Percentiles rank a stretch among this genome's conserved stretches.
These are phyloP conservation scores for Eutypa lata DNA, from an alignment of 2,329 filamentous ascomycete genomes.

Conservation along the genomic window DNA sequence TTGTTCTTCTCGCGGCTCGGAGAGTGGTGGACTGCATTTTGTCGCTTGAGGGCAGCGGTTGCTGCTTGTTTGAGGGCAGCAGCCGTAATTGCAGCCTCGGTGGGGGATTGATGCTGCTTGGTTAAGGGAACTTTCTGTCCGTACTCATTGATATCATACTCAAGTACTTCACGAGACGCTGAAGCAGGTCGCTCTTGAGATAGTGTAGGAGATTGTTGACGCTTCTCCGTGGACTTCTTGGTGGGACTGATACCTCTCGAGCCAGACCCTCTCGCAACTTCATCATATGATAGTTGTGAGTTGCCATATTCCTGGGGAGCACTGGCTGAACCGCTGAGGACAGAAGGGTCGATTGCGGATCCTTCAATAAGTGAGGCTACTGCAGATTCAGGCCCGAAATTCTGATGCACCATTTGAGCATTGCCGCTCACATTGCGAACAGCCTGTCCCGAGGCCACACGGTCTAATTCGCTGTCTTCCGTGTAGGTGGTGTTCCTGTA, in stretches of 20 bases:
- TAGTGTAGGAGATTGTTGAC: constrained; percentile 37
- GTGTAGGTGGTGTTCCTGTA: constrained; percentile 50
- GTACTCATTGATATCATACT: constrained; percentile 58
- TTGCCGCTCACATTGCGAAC: constrained; percentile 70
- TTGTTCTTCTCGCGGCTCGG: constrained; percentile 30
- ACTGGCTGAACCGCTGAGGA: constrained; percentile 59
- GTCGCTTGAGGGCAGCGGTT: constrained; percentile 48
- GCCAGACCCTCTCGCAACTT: constrained; percentile 6
- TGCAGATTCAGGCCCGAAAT: constrained; percentile 76
- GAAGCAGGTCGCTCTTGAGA: constrained; percentile 22
- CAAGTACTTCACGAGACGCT: constrained; percentile 44
- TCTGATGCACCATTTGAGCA: constrained; percentile 71
- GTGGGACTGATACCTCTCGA: constrained; percentile 36
- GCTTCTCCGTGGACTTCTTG: constrained; percentile 39
- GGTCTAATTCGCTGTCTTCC: constrained; percentile 56
- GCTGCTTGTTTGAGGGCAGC: constrained; percentile 51
- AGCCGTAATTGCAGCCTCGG: constrained; percentile 55
- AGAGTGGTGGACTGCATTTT: constrained; percentile 40
- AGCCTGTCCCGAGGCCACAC: constrained; percentile 62
- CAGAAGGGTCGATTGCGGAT: constrained; percentile 65
- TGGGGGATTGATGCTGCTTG: constrained; percentile 48
- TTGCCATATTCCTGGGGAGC: constrained; percentile 46
- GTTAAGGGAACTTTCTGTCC: constrained; percentile 51
- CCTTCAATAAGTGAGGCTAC: constrained; percentile 85
- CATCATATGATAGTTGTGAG: constrained; percentile 28